These are phyloP conservation scores for Pulveroboletus sp. DNA, from an alignment of 768 basidiomycete species.

Conservation along the genomic window DNA sequence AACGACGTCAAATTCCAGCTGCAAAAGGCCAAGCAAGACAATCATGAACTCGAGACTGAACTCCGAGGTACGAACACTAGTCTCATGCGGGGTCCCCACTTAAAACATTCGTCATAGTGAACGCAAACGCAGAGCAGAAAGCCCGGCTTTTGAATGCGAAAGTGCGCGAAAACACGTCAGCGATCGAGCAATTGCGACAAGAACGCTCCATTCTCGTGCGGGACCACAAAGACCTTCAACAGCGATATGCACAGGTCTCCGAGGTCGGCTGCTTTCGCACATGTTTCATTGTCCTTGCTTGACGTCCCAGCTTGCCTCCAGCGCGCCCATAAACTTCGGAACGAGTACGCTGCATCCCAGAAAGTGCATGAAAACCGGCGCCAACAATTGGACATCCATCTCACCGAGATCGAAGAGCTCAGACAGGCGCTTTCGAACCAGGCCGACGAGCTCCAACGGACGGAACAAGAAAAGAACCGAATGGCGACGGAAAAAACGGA, in stretches of 20 bases:
- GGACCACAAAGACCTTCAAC: conserved; percentile 73
- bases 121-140: conserved; percentile 67
- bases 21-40: conserved; percentile 67
- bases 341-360: conserved; percentile 57
- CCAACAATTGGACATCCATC: conserved; percentile 67
- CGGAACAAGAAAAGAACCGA: conserved; percentile 60
- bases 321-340: conserved; percentile 60
- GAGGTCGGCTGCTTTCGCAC: conserved; percentile 45
- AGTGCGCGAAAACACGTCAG: conserved; percentile 63
- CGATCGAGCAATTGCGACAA: conserved; percentile 70
- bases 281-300: background rate
- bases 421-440: conserved; percentile 59
- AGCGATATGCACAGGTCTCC: conserved; percentile 57
- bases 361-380: conserved; percentile 67
- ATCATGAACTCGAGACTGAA: conserved; percentile 67
- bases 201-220: conserved; percentile 66
- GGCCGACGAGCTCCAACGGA: conserved; percentile 57
- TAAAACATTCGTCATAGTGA: conserved; percentile 38
- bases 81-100: background rate
- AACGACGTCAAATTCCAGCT: conserved; percentile 69
- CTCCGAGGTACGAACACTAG: conserved; percentile 52
- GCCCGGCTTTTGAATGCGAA: conserved; percentile 63
- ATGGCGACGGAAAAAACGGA: conserved; percentile 60
- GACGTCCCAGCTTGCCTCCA: conserved; percentile 21
- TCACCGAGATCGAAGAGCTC: conserved; percentile 74